Percentiles rank a stretch among this genome's conserved stretches.
These are phyloP conservation scores for Candida sanyiensis DNA, from an alignment of 805 yeast genomes.

Conservation along the genomic window DNA sequence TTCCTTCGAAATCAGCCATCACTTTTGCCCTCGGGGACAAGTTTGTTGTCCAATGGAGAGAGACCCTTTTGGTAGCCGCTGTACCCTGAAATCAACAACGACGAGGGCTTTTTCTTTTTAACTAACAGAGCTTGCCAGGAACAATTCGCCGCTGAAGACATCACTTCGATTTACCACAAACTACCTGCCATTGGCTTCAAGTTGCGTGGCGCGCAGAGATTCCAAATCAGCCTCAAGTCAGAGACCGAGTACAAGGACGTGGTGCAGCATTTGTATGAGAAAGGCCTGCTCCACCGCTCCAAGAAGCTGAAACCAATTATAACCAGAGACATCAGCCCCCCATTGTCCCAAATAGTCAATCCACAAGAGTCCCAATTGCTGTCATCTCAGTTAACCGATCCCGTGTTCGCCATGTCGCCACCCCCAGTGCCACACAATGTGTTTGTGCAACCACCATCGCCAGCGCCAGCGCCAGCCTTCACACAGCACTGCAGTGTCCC, in stretches of 20 bases:
- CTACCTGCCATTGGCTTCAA: conserved; percentile 24
- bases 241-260: conserved; percentile 4
- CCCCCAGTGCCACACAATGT: neutral
- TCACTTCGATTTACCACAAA: conserved; percentile 14
- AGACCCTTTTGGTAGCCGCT: conserved; percentile 16
- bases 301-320: too few relatives aligned
- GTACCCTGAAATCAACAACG: neutral
- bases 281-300: conserved; percentile 3
- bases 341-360: too few relatives aligned
- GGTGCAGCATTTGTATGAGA: neutral
- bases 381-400: neutral
- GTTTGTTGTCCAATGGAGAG: conserved; percentile 18
- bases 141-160: conserved; percentile 7
- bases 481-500: conserved; percentile 1
- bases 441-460: neutral
- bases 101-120: too few relatives aligned
- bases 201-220: conserved; percentile 6
- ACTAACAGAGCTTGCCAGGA: too few relatives aligned
- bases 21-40: conserved; percentile 8
- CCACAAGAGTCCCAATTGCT: too few relatives aligned
- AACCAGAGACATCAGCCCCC: too few relatives aligned
- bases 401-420: neutral
- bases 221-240: conserved; percentile 12
- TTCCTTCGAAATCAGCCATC: conserved; percentile 22
- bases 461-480: neutral